phyloP scores from a whole-genome alignment of 768 basidiomycete genomes.

The Boletus sp. region DNA sequence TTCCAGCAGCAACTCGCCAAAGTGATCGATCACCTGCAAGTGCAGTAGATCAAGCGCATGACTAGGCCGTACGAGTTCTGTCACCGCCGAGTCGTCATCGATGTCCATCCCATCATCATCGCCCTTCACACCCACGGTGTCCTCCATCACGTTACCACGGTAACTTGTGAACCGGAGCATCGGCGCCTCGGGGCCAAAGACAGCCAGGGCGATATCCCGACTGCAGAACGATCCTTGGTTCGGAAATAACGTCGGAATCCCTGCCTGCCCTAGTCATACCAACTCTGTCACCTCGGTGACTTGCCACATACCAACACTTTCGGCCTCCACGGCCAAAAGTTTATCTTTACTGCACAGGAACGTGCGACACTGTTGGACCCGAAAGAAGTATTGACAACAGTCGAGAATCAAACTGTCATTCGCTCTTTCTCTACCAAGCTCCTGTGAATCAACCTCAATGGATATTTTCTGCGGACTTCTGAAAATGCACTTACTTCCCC shows the following conservation, averaged over 20 bases:
- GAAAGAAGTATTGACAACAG: slow-evolving; percentile 62
- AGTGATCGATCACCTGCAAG: slow-evolving; percentile 65
- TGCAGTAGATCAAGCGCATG: slow-evolving; percentile 67
- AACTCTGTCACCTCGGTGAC: background rate
- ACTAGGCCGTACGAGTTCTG: slow-evolving; percentile 41
- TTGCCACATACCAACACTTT: slow-evolving; percentile 40
- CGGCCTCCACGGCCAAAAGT: slow-evolving; percentile 55
- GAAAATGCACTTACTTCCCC: slow-evolving; percentile 37
- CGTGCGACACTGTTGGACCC: slow-evolving; percentile 42
- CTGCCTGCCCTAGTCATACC: slow-evolving; percentile 16
- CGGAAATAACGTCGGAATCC: slow-evolving; percentile 27
- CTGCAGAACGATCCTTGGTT: slow-evolving; percentile 43
- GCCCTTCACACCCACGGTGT: slow-evolving; percentile 18
- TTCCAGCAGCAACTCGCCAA: slow-evolving; percentile 55
- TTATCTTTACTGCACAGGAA: slow-evolving; percentile 67
- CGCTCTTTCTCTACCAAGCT: slow-evolving; percentile 34
- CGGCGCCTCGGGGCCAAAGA: slow-evolving; percentile 42
- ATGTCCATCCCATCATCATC: slow-evolving; percentile 56
- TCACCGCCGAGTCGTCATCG: slow-evolving; percentile 47
- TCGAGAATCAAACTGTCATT: slow-evolving; percentile 77
- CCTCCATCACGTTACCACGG: slow-evolving; percentile 28
- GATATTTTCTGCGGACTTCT: background rate
- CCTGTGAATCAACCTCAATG: slow-evolving; percentile 11
- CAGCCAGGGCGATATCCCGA: slow-evolving; percentile 45
- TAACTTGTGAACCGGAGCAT: slow-evolving; percentile 38